Conservation (phyloP, 768 basidiomycete species). For the Neoboletus magnificus region DNA sequence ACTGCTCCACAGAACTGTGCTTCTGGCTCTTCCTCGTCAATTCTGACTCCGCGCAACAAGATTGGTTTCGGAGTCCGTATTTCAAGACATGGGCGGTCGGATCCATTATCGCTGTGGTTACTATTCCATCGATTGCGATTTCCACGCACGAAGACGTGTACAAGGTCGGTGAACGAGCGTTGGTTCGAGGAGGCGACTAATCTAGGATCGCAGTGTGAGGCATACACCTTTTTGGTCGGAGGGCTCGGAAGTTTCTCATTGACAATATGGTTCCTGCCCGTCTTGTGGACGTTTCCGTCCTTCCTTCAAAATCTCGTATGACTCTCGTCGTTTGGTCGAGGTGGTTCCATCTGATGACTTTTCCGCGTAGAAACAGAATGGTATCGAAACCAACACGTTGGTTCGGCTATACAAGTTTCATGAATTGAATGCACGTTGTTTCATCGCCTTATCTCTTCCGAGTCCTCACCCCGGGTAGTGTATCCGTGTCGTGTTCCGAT, state of each 20-base stretch:
- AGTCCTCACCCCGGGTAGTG: slow-evolving; percentile 37
- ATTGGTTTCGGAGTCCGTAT: slow-evolving; percentile 76
- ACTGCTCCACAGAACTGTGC: slow-evolving; percentile 56
- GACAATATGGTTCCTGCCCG: slow-evolving; percentile 72
- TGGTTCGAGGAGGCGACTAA: slow-evolving; percentile 6
- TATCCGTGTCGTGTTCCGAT: slow-evolving; percentile 68
- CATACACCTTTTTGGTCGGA: slow-evolving; percentile 66
- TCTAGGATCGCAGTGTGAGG: slow-evolving; percentile 51
- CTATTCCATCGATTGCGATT: slow-evolving; percentile 69
- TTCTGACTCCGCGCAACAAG: slow-evolving; percentile 53
- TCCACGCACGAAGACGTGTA: slow-evolving; percentile 57
- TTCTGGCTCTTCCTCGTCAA: slow-evolving; percentile 87
- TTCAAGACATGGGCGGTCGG: slow-evolving; percentile 74
- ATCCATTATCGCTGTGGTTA: slow-evolving; percentile 54
- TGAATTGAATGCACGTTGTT: slow-evolving; percentile 69
- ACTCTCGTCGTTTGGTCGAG: not conserved
- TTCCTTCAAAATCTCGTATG: slow-evolving; percentile 63
- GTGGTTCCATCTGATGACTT: not conserved
- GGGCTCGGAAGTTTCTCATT: slow-evolving; percentile 65
- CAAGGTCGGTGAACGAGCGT: slow-evolving; percentile 41
- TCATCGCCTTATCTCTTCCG: not conserved
- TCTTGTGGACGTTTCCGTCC: slow-evolving; percentile 67
- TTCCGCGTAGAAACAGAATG: slow-evolving; percentile 48
- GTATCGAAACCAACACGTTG: slow-evolving; percentile 62
- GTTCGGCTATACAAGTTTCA: slow-evolving; percentile 77